phyloP scores from a whole-genome alignment of 495 filamentous ascomycete species.

The Annulohypoxylon moriforme region DNA sequence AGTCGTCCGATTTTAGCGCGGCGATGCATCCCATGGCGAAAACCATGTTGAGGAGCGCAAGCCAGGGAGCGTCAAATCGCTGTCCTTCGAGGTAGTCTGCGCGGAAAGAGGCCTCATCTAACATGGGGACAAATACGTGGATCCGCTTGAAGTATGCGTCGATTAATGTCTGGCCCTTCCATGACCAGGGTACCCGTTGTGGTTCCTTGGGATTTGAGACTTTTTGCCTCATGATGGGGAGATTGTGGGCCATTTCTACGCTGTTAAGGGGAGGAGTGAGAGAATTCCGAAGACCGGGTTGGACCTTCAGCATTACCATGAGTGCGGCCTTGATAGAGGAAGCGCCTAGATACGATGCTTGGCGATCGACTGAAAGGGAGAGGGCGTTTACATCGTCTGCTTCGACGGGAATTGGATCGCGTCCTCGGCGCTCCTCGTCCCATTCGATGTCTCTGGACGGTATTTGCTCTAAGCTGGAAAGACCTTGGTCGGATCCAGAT shows the following conservation, averaged over 20 bases:
- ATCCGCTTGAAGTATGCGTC: conserved; percentile 83
- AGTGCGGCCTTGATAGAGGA: conserved; percentile 84
- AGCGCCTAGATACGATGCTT: conserved; percentile 83
- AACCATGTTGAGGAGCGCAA: conserved; percentile 82
- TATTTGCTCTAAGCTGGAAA: conserved; percentile 65
- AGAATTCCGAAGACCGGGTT: conserved; percentile 69
- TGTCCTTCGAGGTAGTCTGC: conserved; percentile 75
- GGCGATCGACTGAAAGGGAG: conserved; percentile 75
- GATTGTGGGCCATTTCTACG: conserved; percentile 60
- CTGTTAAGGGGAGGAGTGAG: conserved; percentile 64
- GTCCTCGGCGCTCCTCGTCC: conserved; percentile 66
- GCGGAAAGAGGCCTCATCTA: conserved; percentile 80
- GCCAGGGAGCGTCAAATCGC: conserved; percentile 77
- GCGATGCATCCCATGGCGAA: conserved; percentile 82
- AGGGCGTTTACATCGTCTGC: conserved; percentile 86
- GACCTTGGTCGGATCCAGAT: conserved; percentile 56
- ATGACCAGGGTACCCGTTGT: conserved; percentile 67
- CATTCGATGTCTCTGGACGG: conserved; percentile 65
- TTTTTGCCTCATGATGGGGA: conserved; percentile 62
- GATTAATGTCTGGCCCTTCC: conserved; percentile 71
- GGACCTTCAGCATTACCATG: conserved; percentile 82
- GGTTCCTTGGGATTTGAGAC: conserved; percentile 58
- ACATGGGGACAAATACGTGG: conserved; percentile 79
- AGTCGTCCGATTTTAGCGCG: conserved; percentile 74
- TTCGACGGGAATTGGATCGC: conserved; percentile 72